phyloP scores from a whole-genome alignment of 2,329 filamentous ascomycete species.

The Lecanicillium sp. region DNA sequence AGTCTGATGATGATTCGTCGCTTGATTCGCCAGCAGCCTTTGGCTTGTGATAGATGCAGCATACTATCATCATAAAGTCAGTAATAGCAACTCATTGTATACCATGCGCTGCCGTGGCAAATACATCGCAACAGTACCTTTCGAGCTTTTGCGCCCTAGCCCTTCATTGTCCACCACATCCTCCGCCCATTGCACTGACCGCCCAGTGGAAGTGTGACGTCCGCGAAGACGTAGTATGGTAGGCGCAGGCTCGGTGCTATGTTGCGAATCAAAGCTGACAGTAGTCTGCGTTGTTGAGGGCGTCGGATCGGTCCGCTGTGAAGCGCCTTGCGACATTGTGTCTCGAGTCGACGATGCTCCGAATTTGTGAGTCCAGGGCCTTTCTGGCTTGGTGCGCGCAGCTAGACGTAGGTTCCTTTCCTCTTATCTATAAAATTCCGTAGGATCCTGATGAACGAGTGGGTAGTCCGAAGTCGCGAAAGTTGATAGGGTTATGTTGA shows the following conservation, averaged over 20 bases:
- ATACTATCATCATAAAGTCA: conserved; percentile 51
- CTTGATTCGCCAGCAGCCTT: conserved; percentile 77
- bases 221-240: conserved; percentile 46
- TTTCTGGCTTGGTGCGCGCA: too few relatives aligned
- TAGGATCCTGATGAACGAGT: too few relatives aligned
- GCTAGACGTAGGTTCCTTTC: too few relatives aligned
- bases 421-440: too few relatives aligned
- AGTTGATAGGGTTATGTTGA: too few relatives aligned
- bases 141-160: conserved; percentile 86
- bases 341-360: too few relatives aligned
- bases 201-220: conserved; percentile 34
- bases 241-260: conserved; percentile 19
- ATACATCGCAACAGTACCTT: conserved; percentile 50
- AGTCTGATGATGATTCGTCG: conserved; percentile 54
- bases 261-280: conserved; percentile 11
- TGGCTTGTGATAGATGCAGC: conserved; percentile 94
- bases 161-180: conserved; percentile 94
- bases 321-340: conserved; percentile 21
- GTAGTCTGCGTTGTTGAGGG: conserved; percentile 27
- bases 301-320: conserved; percentile 20
- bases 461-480: too few relatives aligned
- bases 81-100: background rate
- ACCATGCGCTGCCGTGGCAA: background rate
- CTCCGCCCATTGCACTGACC: conserved; percentile 84
- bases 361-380: too few relatives aligned